Conservation (phyloP, 768 basidiomycete genomes). For the Suillus variegatus region DNA sequence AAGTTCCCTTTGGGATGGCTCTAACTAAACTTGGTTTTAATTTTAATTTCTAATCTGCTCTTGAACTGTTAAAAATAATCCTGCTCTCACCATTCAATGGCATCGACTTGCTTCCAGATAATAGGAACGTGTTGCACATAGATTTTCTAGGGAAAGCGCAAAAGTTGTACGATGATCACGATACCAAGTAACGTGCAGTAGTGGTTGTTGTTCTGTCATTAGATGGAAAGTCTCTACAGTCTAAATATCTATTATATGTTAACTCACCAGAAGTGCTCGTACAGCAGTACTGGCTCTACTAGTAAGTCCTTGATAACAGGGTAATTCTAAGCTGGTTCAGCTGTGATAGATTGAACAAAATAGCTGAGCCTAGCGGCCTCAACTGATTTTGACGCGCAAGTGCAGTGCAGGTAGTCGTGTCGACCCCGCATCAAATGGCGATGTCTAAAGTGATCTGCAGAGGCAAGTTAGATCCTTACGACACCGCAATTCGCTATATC, state of each 20-base stretch:
- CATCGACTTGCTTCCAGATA: neutral
- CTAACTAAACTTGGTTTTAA: neutral
- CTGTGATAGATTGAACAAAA: neutral
- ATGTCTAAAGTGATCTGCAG: neutral
- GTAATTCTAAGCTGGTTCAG: neutral
- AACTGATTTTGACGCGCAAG: neutral
- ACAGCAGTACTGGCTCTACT: neutral
- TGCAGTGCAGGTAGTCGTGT: neutral
- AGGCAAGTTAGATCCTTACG: neutral
- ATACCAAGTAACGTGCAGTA: neutral
- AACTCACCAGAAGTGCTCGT: neutral
- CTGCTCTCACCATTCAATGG: neutral
- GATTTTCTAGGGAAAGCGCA: neutral
- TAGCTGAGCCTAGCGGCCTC: neutral
- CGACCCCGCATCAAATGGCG: neutral
- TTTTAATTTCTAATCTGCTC: neutral
- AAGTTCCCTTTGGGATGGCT: neutral
- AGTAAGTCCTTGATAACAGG: neutral
- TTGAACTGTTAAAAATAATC: neutral
- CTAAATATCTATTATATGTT: neutral
- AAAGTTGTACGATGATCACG: neutral
- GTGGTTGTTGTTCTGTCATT: neutral
- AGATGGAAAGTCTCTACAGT: neutral
- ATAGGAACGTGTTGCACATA: neutral
- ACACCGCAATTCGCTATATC: neutral